A percentile compares a stretch with the other conserved stretches of the same genome.
Evolutionary conservation across 805 yeast genomes (phyloP).

Genomic region (Monosporozyma yasuniensis): DNA sequence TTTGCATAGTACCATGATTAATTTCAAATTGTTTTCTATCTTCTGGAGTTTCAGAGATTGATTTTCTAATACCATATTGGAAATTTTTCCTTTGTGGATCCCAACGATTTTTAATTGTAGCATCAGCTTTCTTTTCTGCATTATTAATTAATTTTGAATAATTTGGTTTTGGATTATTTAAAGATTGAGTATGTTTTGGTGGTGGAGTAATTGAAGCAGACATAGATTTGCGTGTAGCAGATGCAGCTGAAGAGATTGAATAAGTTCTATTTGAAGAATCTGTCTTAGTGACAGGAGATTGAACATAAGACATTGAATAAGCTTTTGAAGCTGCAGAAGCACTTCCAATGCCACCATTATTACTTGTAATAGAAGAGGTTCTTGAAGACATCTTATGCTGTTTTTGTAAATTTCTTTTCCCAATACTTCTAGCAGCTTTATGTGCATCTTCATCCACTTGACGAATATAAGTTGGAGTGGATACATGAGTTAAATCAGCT

Average conservation of each 20-base stretch:
- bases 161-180: slow-evolving; percentile 6
- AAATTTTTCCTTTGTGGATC: slow-evolving; percentile 15
- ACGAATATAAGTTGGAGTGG: slow-evolving; percentile 56
- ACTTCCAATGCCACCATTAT: not conserved
- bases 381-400: not conserved
- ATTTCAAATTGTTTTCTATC: slow-evolving; percentile 6
- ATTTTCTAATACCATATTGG: slow-evolving; percentile 15
- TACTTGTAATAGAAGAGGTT: not conserved
- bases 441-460: slow-evolving; percentile 28
- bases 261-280: slow-evolving; percentile 8
- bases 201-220: not conserved
- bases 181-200: not conserved
- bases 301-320: slow-evolving; percentile 11
- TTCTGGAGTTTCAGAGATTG: slow-evolving; percentile 6
- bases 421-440: slow-evolving; percentile 24
- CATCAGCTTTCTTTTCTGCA: slow-evolving; percentile 25
- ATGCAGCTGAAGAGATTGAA: slow-evolving; percentile 13
- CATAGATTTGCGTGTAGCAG: slow-evolving; percentile 4
- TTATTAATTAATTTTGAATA: slow-evolving; percentile 23
- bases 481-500: slow-evolving; percentile 58
- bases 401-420: not conserved
- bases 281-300: not conserved
- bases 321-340: slow-evolving; percentile 28
- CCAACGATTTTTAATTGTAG: slow-evolving; percentile 17
- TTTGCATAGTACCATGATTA: slow-evolving; percentile 15